Evolutionary conservation across 1,139 yeast genomes (phyloP), one percentile per base, ranked within the genome.

Genomic region (Insectozyma bohioensis): DNA sequence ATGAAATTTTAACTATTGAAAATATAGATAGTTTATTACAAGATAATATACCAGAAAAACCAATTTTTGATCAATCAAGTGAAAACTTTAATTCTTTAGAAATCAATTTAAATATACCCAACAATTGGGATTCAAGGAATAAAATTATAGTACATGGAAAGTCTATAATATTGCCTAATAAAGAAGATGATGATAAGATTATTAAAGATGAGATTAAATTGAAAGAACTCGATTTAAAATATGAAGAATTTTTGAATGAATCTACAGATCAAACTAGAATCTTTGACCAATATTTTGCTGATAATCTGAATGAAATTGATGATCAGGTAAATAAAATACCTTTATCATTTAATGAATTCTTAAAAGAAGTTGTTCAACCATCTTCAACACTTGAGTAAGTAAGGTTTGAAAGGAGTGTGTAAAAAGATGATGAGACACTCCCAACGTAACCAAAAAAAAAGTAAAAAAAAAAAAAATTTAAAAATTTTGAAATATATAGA

Each of bases 101-200:
- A 13, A 21, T 33, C 26, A 28, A 27, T 30, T 51, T 80, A 12
- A 49, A 63, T 21, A 66, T 84, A 2, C 80, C 82, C 0, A 36
- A 42, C 8, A 75, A 72, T 0, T 61, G 71, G 58, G 87, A 80
- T 42, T 57, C 77, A 4, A 62, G 70, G 64, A 59, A 62, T 14
- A 72, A 75, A 41, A 77, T 80, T 15, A 46, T 57, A 11, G 58
- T 78, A 0, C 44, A 77, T 17, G 66, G 72, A 5, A 59, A 56
- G 30, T 49, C 69, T 6, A 37, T 36, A 20, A 28, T 36, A 42
- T 45, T 37, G 47, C 49, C 26, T 30, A n/a, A n/a, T n/a, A n/a
- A n/a, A n/a, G 48, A 32, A 27, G 33, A 36, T 17, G 51, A 46
- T 24, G 52, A 46, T 10, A 26, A 31, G 23, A 49, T 17, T 6